Evolutionary conservation across 345 rosid genomes (phyloP), one percentile per base, ranked within the genome.

Genomic region (Euphorbia peplus): DNA sequence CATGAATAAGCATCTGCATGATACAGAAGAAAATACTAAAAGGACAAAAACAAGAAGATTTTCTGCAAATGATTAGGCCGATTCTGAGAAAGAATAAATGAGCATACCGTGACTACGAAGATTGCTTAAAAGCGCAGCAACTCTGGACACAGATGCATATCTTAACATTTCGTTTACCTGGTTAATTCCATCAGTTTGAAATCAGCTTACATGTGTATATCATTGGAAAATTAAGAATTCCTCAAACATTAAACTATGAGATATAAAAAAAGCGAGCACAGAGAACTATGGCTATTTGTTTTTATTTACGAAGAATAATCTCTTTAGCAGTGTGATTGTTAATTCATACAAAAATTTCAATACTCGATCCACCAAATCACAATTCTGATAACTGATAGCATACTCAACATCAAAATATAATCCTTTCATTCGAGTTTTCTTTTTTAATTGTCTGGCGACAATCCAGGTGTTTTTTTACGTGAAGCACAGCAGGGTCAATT

Each of bases 161-260:
- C 93, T 87, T 32, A 85, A 72, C 86, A 95, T 81, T 80, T 86
- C 88, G 73, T 81, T 84, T 58, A 83, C 90, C 99, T 90, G 82
- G 68, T 29, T 74, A 62, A 60, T 67, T n/a, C 30, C 54, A 32
- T n/a, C 30, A 41, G 73, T 21, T 67, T 44, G 50, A 8, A 13
- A 44, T 44, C 18, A 44, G 18, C 18, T 24, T 21, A 24, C 21
- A 16, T 46, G 5, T 15, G 16, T 16, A 32, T 2, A 32, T 32
- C 6, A 32, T 18, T 4, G n/a, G 11, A 35, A 60, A 4, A 0
- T 10, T 8, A 46, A 59, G 25, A 60, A 60, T 19, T 58, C 18
- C 19, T 32, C 44, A 32, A 30, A 46, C 16, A 60, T 2, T 2
- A 37, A 60, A 35, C 1, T 19, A n/a, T 60, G 19, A 57, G 9